Evolutionary conservation across 768 basidiomycete genomes (phyloP), one percentile per base, ranked within the genome.

Genomic region (Pleurotus salmoneostramineus): DNA sequence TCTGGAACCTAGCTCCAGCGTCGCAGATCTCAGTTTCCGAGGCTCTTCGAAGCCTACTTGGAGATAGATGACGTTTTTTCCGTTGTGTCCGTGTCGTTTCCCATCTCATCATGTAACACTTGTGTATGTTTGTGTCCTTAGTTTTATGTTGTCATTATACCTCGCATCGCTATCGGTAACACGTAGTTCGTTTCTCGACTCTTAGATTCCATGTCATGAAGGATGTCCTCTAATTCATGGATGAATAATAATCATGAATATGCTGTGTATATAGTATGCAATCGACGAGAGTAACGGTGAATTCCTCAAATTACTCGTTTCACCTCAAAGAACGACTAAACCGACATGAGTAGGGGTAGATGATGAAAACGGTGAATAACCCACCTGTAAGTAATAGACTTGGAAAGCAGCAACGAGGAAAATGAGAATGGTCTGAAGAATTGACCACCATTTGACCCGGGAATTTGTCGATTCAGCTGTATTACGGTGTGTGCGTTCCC

Each of bases 381-480:
- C 63, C 60, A 87, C 93, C 81, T 98, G 95, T 52, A 99, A 79
- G 75, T 98, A 98, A 74, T 95, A 97, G 58, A 99, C 83, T 73
- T 99, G 97, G 95, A 95, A 98, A 45, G 83, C 95, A 56, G 97
- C 95, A 0, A 97, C 89, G 2, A 84, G 78, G 67, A 98, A 90
- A 57, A 98, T 75, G 17, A 98, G 89, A 42, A 91, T 68, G 3
- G 90, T 81, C 71, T 99, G 97, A 5, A 94, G 69, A 60, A 99
- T 87, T 2, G 94, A 95, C 97, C 97, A 99, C 94, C 94, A 98
- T 75, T 98, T 98, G 55, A 99, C 96, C 40, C 97, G 86, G 40
- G 89, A 83, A 69, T 98, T 98, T 15, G 92, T 93, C 1, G 84
- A 96, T 78, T 91, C 92, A 6, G 93, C 89, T 51, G 97, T 99